phyloP scores from a whole-genome alignment of 805 yeast species.

The Yarrowia sp. region DNA sequence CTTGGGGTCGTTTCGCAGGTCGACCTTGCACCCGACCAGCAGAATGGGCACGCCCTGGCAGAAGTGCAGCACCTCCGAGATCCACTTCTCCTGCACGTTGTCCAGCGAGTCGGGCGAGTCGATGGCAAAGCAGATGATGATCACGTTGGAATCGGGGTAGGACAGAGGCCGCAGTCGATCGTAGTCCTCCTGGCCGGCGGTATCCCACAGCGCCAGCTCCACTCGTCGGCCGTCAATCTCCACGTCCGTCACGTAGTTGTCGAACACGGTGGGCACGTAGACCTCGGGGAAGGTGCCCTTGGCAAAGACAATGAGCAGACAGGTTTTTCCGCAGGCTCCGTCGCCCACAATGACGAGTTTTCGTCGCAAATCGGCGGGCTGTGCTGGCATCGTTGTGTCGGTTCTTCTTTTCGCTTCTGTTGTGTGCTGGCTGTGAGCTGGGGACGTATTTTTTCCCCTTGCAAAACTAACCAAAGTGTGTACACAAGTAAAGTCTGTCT shows the following conservation, averaged over 20 bases:
- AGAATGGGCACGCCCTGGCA: conserved; percentile 93
- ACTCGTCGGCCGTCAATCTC: conserved; percentile 89
- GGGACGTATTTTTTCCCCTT: not conserved
- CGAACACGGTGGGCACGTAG: conserved; percentile 94
- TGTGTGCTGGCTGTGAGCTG: not conserved
- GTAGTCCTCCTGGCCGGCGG: conserved; percentile 98
- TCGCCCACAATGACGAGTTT: conserved; percentile 94
- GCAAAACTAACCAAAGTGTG: not conserved
- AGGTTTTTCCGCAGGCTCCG: conserved; percentile 97
- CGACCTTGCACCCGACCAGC: conserved; percentile 87
- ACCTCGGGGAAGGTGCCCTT: conserved; percentile 92
- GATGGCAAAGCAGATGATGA: conserved; percentile 84
- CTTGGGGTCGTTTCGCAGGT: conserved; percentile 76
- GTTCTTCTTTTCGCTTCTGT: not conserved
- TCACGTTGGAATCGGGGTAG: conserved; percentile 89
- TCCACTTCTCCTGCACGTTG: conserved; percentile 94
- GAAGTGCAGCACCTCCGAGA: conserved; percentile 87
- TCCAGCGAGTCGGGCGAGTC: conserved; percentile 90
- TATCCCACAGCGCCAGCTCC: conserved; percentile 95
- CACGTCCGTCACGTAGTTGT: conserved; percentile 96
- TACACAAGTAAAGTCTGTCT: not conserved
- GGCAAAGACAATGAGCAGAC: conserved; percentile 77
- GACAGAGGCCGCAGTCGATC: conserved; percentile 89
- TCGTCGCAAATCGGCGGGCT: conserved; percentile 36
- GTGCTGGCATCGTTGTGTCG: conserved; percentile 28